Conservation (phyloP, 495 filamentous ascomycete genomes). For the Neurospora cerealis region DNA sequence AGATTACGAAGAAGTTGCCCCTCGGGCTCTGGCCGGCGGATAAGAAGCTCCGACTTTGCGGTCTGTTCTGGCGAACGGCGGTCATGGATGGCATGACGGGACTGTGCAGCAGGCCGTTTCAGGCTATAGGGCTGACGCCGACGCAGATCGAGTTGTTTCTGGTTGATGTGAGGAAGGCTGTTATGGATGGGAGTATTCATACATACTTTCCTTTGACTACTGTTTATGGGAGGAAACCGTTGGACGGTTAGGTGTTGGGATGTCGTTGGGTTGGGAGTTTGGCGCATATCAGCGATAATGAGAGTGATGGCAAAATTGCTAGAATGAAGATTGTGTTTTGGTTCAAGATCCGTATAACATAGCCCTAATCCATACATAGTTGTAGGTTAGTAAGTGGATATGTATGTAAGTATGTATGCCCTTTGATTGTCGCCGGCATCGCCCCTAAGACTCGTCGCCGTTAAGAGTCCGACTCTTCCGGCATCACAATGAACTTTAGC, state of each 20-base stretch:
- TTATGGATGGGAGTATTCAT: conserved; percentile 22
- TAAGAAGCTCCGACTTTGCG: conserved; percentile 21
- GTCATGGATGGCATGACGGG: conserved; percentile 28
- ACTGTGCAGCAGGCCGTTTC: conserved; percentile 18
- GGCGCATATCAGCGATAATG: background rate
- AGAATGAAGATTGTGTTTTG: background rate
- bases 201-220: conserved; percentile 22
- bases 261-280: background rate
- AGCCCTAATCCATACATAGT: too few relatives aligned
- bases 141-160: conserved; percentile 32
- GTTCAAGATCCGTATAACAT: background rate
- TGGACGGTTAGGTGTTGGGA: background rate
- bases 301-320: background rate
- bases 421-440: too few relatives aligned
- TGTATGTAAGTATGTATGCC: too few relatives aligned
- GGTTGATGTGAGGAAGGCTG: conserved; percentile 25
- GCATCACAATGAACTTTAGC: too few relatives aligned
- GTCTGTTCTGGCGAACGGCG: conserved; percentile 23
- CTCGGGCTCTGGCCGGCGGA: conserved; percentile 25
- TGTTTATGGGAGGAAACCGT: conserved; percentile 26
- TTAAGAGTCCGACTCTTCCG: too few relatives aligned
- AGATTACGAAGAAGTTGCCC: conserved; percentile 20
- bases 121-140: conserved; percentile 24
- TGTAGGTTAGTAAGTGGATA: too few relatives aligned
- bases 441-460: too few relatives aligned